Evolutionary conservation across 2,329 filamentous ascomycete genomes (phyloP).

Genomic region (Zasmidium citrigriseum): DNA sequence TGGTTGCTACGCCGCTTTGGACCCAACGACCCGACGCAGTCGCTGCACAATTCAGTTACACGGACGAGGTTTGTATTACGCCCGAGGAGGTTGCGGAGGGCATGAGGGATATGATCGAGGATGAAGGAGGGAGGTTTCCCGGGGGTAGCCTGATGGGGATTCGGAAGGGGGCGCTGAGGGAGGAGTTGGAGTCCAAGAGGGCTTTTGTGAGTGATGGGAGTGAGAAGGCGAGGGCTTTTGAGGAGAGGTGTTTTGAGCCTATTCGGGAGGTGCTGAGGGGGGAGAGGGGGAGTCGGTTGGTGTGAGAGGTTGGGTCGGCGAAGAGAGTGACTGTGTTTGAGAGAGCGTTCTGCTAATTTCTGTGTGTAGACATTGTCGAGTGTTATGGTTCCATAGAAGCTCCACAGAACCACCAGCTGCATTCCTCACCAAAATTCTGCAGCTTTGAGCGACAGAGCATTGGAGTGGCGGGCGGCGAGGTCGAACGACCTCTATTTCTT

Average conservation of each 20-base stretch:
- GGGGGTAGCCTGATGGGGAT: constrained; percentile 13
- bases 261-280: constrained; percentile 20
- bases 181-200: constrained; percentile 17
- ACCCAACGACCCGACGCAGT: constrained; percentile 20
- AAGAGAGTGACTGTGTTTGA: not conserved
- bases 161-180: constrained; percentile 7
- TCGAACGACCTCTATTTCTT: too few relatives aligned
- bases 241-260: constrained; percentile 19
- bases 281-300: constrained; percentile 3
- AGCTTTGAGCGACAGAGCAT: too few relatives aligned
- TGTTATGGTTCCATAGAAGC: not conserved
- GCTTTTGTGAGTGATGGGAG: not conserved
- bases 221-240: constrained; percentile 12
- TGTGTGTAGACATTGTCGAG: too few relatives aligned
- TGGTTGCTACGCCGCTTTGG: constrained; percentile 34
- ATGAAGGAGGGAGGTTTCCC: constrained; percentile 7
- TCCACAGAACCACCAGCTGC: too few relatives aligned
- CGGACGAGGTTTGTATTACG: constrained; percentile 18
- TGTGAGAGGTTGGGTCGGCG: not conserved
- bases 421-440: too few relatives aligned
- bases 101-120: constrained; percentile 31
- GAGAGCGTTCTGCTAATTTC: too few relatives aligned
- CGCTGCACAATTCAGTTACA: constrained; percentile 20
- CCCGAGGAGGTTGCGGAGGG: constrained; percentile 29
- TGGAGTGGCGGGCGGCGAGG: too few relatives aligned